These are phyloP conservation scores for Albugo candida DNA, from an alignment of 352 stramenopile genomes.

Conservation along the genomic window DNA sequence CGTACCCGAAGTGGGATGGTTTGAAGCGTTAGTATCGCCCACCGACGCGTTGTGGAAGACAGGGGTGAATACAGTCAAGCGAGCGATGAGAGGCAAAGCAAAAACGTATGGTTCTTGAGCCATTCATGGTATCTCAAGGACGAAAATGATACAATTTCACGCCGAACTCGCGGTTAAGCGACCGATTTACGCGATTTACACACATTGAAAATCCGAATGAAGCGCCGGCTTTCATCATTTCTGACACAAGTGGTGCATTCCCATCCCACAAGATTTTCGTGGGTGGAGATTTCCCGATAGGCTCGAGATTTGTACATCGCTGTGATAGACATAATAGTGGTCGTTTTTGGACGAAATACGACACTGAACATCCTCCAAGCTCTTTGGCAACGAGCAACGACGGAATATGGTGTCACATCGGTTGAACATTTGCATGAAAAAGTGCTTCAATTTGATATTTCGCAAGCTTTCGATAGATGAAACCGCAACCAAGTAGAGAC, in stretches of 20 bases:
- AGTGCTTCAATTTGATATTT: no score
- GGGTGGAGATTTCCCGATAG: conserved; percentile 36
- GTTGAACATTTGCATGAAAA: no score
- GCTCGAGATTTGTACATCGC: conserved; percentile 54
- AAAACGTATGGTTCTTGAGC: no score
- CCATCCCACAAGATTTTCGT: conserved; percentile 38
- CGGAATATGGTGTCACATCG: neutral
- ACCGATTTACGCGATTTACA: conserved; percentile 22
- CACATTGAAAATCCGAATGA: conserved; percentile 34
- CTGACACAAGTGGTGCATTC: conserved; percentile 40
- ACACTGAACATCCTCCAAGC: conserved; percentile 17
- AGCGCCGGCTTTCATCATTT: conserved; percentile 33
- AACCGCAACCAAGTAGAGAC: no score
- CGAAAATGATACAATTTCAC: conserved; percentile 48
- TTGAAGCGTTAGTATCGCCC: no score
- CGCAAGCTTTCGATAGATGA: no score
- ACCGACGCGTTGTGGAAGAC: no score
- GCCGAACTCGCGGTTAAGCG: conserved; percentile 24
- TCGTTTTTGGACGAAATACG: conserved; percentile 23
- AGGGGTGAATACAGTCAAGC: no score
- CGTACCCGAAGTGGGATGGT: no score
- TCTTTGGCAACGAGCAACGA: conserved; percentile 11
- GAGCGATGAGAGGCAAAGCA: no score
- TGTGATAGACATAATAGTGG: conserved; percentile 32
- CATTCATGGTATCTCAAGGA: conserved; percentile 54